A percentile compares a stretch with the other conserved stretches of the same genome.
These are phyloP conservation scores for Candida chilensis DNA, from an alignment of 805 yeast species.

Conservation along the genomic window DNA sequence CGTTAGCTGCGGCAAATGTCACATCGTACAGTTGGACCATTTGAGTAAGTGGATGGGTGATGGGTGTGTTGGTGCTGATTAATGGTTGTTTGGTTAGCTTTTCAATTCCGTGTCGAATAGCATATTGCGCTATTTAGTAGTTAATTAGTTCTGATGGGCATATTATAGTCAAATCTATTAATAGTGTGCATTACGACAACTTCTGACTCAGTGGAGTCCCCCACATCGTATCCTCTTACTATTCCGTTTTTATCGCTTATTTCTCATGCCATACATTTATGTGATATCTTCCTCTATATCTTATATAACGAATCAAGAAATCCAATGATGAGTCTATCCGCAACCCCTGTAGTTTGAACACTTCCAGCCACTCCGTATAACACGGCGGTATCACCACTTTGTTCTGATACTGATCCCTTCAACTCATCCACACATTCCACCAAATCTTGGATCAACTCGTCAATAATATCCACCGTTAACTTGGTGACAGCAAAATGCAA, in stretches of 20 bases:
- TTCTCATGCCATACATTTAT: background rate
- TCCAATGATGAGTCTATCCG: constrained; percentile 67
- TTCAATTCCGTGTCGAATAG: too few relatives aligned
- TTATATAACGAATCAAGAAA: constrained; percentile 80
- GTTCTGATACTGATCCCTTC: constrained; percentile 22
- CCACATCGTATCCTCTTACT: background rate
- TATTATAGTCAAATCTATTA: background rate
- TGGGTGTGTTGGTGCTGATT: too few relatives aligned
- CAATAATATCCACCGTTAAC: constrained; percentile 53
- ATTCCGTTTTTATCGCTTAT: background rate
- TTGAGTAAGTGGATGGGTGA: too few relatives aligned
- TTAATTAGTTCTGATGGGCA: background rate
- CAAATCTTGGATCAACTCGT: constrained; percentile 47
- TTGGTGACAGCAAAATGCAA: constrained; percentile 84
- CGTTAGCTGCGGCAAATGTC: too few relatives aligned
- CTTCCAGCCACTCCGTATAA: constrained; percentile 95
- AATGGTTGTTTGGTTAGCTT: too few relatives aligned
- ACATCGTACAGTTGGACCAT: too few relatives aligned
- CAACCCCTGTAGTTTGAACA: constrained; percentile 74
- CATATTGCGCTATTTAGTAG: too few relatives aligned
- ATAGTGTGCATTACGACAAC: background rate
- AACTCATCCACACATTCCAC: constrained; percentile 32
- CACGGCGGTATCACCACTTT: constrained; percentile 66
- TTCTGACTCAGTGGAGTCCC: too few relatives aligned
- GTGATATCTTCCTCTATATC: constrained; percentile 5